Conservation (phyloP, 2,329 filamentous ascomycete genomes). For the Exophiala alcalophila region DNA sequence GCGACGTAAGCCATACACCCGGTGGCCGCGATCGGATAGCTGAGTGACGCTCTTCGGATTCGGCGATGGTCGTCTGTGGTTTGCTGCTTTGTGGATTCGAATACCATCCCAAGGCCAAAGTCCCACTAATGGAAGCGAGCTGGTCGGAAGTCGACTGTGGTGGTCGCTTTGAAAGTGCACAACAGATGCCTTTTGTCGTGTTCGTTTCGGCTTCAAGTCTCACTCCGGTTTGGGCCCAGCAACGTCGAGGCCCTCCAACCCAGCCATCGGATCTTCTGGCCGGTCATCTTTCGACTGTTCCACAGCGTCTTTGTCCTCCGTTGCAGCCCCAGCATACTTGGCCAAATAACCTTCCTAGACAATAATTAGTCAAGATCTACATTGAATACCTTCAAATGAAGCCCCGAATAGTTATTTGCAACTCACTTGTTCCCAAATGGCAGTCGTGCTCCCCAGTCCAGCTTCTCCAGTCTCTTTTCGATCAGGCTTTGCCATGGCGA, state of each 20-base stretch:
- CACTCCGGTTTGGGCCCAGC: constrained; percentile 81
- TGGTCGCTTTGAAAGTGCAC: too few relatives aligned
- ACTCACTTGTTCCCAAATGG: constrained; percentile 92
- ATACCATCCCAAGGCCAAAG: too few relatives aligned
- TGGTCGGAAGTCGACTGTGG: too few relatives aligned
- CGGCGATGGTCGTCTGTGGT: too few relatives aligned
- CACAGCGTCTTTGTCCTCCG: constrained; percentile 64
- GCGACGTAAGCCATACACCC: too few relatives aligned
- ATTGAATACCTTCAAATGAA: too few relatives aligned
- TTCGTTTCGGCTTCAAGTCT: too few relatives aligned
- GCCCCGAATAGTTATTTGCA: constrained; percentile 27
- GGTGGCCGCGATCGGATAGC: too few relatives aligned
- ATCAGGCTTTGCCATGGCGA: constrained; percentile 85
- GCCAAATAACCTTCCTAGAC: constrained; percentile 86
- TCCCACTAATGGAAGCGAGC: too few relatives aligned
- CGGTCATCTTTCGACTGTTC: constrained; percentile 51
- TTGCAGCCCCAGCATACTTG: constrained; percentile 79
- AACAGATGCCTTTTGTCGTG: not conserved
- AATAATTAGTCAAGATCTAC: not conserved
- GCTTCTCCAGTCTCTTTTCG: constrained; percentile 66
- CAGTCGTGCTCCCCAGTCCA: constrained; percentile 86
- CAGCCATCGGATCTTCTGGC: constrained; percentile 89
- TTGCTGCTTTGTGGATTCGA: too few relatives aligned
- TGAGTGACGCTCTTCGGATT: too few relatives aligned
- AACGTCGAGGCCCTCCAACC: constrained; percentile 86